These are phyloP conservation scores for Annulohypoxylon truncatum DNA, from an alignment of 2,329 filamentous ascomycete genomes.

Conservation along the genomic window DNA sequence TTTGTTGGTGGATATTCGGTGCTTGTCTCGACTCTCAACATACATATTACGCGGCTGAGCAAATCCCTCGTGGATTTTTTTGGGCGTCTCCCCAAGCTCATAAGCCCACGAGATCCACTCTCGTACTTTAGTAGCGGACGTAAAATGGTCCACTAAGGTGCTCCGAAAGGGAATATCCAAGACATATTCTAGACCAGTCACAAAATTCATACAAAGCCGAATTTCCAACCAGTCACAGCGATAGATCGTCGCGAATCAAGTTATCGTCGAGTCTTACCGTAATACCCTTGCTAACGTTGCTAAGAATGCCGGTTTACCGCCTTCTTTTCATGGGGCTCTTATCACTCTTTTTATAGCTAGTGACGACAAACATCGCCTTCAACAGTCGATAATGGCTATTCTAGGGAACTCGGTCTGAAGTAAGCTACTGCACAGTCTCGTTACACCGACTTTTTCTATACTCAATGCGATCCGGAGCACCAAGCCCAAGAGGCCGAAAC, in stretches of 20 bases:
- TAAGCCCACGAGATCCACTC: conserved; percentile 16
- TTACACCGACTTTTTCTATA: conserved; percentile 44
- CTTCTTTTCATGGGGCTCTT: conserved; percentile 27
- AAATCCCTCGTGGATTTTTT: conserved; percentile 15
- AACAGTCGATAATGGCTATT: conserved; percentile 9
- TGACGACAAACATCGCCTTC: conserved; percentile 28
- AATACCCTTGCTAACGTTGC: conserved; percentile 27
- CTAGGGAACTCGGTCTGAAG: conserved; percentile 31
- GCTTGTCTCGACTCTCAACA: conserved; percentile 7
- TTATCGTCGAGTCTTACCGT: conserved; percentile 9
- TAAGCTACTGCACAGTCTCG: conserved; percentile 33
- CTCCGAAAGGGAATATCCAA: conserved; percentile 30
- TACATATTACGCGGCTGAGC: conserved; percentile 8
- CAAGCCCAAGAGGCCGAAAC: conserved; percentile 26
- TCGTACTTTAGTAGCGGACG: conserved; percentile 9
- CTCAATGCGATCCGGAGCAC: conserved; percentile 23
- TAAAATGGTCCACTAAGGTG: conserved; percentile 36
- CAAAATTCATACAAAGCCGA: conserved; percentile 39
- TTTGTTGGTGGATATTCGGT: conserved; percentile 23
- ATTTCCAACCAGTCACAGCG: conserved; percentile 41
- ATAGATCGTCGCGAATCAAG: conserved; percentile 18
- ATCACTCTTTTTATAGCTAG: conserved; percentile 24
- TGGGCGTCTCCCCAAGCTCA: not conserved
- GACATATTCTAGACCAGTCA: conserved; percentile 41
- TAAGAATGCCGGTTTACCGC: conserved; percentile 29